Base-by-base conservation (phyloP, 768 basidiomycete species). In the Lentinula sp. region DNA sequence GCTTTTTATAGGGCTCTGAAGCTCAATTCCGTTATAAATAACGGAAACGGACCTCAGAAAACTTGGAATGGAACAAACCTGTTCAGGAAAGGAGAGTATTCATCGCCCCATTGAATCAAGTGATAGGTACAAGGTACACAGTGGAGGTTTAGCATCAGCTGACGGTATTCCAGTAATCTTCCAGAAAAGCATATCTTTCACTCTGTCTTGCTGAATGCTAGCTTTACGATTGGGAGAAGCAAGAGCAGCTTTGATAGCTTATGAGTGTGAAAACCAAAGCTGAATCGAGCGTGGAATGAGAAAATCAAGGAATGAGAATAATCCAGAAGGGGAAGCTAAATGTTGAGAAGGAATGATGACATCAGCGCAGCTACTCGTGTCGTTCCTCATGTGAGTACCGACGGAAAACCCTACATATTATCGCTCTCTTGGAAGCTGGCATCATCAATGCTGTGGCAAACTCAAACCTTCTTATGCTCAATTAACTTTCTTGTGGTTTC, bases 391-490 rank as follows among this genome's bases (percentile, higher is more conserved):
- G 65, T 67, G n/a, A 55, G 57, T 5, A 61, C 62, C 6, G 37
- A 59, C 32, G 21, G 53, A 15, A 48, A 63, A 60, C 40, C 70
- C n/a, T 62, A n/a, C n/a, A n/a, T n/a, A 69, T 48, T 76, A 78
- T 66, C 75, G 74, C 28, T 79, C 77, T 51, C 63, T 80, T n/a
- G 75, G 69, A 6, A 78, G 73, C 5, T 67, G 70, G 7, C 75
- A 78, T 61, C 70, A 77, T 63, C 75, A 77, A 64, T 75, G 73
- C 8, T 37, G 37, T 43, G 10, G 31, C 28, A 9, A 32, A 16
- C 13, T 37, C 4, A 7, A 31, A 11, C 0, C 10, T 23, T 40
- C 18, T 40, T 53, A 3, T 11, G 5, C 40, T 39, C 5, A 23
- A 5, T 16, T 40, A 10, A 37, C 16, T n/a, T 18, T 8, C 18